Base-by-base conservation (phyloP, 169 alveolate species). In the Plasmodium falciparum region DNA sequence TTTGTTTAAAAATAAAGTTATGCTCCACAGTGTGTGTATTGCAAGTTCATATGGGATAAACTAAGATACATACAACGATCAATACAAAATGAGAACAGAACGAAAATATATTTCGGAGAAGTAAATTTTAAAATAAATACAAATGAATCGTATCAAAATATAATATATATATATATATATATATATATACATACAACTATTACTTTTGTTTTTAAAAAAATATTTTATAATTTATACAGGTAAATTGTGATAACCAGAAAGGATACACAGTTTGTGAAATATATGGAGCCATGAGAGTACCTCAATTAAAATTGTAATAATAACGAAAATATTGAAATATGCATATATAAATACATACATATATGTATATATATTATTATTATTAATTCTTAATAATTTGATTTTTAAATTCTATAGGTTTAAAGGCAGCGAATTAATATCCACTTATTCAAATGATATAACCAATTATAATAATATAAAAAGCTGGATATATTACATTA, bases 231-330 rank as follows among this genome's bases (percentile, higher is more conserved):
- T 4, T 43, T 39, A 24, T 76, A 26, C 39, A 76, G 89, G 70
- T 76, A 63, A 76, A 76, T 67, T 76, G 89, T 70, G 89, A 65
- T 1, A 56, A 65, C 39, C 49, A 13, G 8, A 63, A 24, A 0
- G 89, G 70, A 11, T 50, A 58, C 29, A 5, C 43, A 33, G n/a
- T 76, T 22, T 76, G 89, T n/a, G 59, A 76, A 17, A 52, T 49
- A 29, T 76, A 76, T 24, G 75, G 7, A 11, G 89, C 66, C 52
- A 6, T 66, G 26, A 49, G 24, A 9, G 47, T 76, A 49, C 89
- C 89, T 29, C 89, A 76, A 39, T 63, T 76, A 70, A 76, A 76
- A 65, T 9, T 76, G 89, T 76, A 76, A 75, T 43, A 62, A 11
- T 15, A 74, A 9, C 58, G 9, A 39, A 22, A 13, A 24, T 9